phyloP scores from a whole-genome alignment of 768 basidiomycete genomes.

The Lyophyllum semitale region DNA sequence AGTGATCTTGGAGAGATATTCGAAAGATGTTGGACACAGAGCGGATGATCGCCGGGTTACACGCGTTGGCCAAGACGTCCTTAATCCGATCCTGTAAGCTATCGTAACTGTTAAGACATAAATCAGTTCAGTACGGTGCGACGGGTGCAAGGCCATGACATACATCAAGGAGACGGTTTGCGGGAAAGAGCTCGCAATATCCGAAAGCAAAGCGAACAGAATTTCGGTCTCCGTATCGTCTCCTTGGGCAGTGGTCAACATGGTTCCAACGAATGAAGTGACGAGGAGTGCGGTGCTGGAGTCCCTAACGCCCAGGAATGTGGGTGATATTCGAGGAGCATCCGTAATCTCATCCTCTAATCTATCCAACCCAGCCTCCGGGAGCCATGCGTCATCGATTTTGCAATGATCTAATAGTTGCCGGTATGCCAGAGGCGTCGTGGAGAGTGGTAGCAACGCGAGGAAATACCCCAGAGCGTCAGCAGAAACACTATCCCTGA shows the following conservation, averaged over 20 bases:
- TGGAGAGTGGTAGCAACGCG: conserved; percentile 71
- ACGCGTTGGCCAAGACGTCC: conserved; percentile 69
- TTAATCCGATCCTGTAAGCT: conserved; percentile 74
- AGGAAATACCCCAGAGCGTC: conserved; percentile 81
- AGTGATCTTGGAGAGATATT: conserved; percentile 59
- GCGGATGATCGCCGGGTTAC: conserved; percentile 70
- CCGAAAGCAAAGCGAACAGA: conserved; percentile 73
- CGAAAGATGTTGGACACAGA: conserved; percentile 79
- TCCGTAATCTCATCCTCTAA: conserved; percentile 41
- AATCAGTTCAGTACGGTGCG: conserved; percentile 9
- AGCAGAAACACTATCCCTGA: conserved; percentile 45
- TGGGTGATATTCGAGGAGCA: conserved; percentile 55
- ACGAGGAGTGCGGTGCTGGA: conserved; percentile 67
- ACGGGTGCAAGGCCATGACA: conserved; percentile 30
- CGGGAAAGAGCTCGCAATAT: conserved; percentile 67
- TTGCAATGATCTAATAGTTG: conserved; percentile 65
- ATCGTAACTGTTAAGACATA: conserved; percentile 79
- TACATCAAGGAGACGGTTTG: conserved; percentile 75
- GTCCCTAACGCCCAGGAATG: conserved; percentile 65
- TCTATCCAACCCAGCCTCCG: conserved; percentile 39
- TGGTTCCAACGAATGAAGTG: conserved; percentile 73
- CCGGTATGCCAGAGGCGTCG: conserved; percentile 55
- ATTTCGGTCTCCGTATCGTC: conserved; percentile 84
- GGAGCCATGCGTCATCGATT: conserved; percentile 46
- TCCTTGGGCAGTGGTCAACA: conserved; percentile 73